phyloP scores from a whole-genome alignment of 306 rosid genomes.

The Quercus ilex region DNA sequence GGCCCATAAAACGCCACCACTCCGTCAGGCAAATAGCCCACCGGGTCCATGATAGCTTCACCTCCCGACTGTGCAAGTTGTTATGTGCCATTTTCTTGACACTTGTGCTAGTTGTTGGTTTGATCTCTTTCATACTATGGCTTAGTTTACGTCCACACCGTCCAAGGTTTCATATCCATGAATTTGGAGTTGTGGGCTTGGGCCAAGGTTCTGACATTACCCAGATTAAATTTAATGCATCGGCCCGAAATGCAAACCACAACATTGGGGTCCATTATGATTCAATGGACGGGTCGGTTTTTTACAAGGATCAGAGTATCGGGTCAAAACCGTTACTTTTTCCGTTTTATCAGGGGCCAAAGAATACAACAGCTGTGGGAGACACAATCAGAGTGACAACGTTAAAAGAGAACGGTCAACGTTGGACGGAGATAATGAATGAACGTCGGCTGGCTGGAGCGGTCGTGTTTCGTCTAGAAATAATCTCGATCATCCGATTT shows the following conservation, averaged over 20 bases:
- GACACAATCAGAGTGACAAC: constrained; percentile 45
- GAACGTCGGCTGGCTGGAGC: constrained; percentile 51
- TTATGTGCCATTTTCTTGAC: constrained; percentile 62
- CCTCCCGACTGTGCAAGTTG: constrained; percentile 61
- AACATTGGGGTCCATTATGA: constrained; percentile 60
- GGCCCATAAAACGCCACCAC: constrained; percentile 54
- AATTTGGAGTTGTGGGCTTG: constrained; percentile 57
- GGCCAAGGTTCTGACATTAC: constrained; percentile 48
- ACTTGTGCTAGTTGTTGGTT: constrained; percentile 52
- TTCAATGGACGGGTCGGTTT: constrained; percentile 50
- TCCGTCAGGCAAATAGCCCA: constrained; percentile 55
- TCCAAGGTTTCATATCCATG: constrained; percentile 66
- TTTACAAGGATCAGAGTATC: constrained; percentile 52
- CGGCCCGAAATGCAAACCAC: constrained; percentile 75
- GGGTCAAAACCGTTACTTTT: constrained; percentile 40
- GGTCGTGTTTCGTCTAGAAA: constrained; percentile 60
- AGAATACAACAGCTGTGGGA: constrained; percentile 44
- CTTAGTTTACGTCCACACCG: constrained; percentile 90
- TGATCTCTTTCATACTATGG: constrained; percentile 65
- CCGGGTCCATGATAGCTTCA: constrained; percentile 79
- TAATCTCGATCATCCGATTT: constrained; percentile 55
- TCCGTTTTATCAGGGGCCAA: constrained; percentile 63
- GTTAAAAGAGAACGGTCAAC: constrained; percentile 43
- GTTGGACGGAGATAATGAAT: constrained; percentile 57
- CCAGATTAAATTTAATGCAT: constrained; percentile 34